Evolutionary conservation across 2,329 filamentous ascomycete species (phyloP).

Genomic region (Clarireedia hainanense): DNA sequence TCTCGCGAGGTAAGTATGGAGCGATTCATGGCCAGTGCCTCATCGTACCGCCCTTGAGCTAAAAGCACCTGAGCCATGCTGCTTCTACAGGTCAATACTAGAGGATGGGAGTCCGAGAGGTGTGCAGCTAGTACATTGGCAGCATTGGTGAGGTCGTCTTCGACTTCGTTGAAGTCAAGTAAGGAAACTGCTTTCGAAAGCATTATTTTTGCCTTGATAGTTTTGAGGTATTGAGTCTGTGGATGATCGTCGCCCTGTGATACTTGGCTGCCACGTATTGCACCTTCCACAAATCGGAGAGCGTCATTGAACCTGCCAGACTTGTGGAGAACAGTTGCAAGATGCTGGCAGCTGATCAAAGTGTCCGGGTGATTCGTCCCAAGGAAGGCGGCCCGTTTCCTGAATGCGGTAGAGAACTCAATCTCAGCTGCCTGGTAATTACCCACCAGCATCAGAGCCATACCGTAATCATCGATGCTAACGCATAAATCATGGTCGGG

Average conservation of each 20-base stretch:
- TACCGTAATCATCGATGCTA: slow-evolving; percentile 7
- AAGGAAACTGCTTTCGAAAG: slow-evolving; percentile 15
- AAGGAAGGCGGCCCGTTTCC: slow-evolving; percentile 13
- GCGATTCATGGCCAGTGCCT: slow-evolving; percentile 18
- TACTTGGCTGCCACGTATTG: slow-evolving; percentile 18
- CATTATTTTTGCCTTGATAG: slow-evolving; percentile 17
- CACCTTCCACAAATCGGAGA: slow-evolving; percentile 15
- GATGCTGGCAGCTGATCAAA: slow-evolving; percentile 18
- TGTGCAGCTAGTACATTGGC: slow-evolving; percentile 14
- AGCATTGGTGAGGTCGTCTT: slow-evolving; percentile 14
- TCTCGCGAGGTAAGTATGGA: slow-evolving; percentile 13
- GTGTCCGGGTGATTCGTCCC: slow-evolving; percentile 20
- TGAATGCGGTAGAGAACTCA: slow-evolving; percentile 17
- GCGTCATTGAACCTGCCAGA: slow-evolving; percentile 20
- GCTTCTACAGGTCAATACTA: slow-evolving; percentile 18
- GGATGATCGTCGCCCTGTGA: slow-evolving; percentile 19
- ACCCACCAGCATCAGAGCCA: slow-evolving; percentile 18
- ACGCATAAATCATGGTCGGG: slow-evolving; percentile 1
- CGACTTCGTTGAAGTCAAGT: slow-evolving; percentile 18
- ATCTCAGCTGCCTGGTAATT: slow-evolving; percentile 16
- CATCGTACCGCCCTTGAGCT: slow-evolving; percentile 20
- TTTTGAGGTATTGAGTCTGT: slow-evolving; percentile 20
- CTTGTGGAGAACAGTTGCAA: slow-evolving; percentile 16
- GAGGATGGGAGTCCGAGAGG: slow-evolving; percentile 18
- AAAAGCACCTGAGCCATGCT: slow-evolving; percentile 19